These are phyloP conservation scores for Cladosporium halotolerans DNA, from an alignment of 2,329 filamentous ascomycete species.

Conservation along the genomic window DNA sequence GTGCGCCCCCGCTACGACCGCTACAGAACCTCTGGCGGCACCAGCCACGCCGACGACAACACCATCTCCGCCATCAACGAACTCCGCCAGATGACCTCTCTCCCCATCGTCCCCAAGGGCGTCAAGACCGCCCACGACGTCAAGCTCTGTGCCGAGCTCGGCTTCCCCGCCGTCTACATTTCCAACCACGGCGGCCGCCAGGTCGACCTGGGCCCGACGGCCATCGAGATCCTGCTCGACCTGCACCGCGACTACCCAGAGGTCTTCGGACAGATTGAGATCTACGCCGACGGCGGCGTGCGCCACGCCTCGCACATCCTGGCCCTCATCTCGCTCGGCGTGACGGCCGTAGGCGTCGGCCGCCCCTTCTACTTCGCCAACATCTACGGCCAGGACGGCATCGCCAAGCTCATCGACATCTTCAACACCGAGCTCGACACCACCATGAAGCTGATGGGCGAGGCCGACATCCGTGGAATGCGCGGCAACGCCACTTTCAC, in stretches of 20 bases:
- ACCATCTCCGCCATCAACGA: constrained; percentile 32
- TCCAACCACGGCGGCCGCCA: constrained; percentile 70
- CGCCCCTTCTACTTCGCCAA: constrained; percentile 55
- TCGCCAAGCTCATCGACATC: constrained; percentile 40
- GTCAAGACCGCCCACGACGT: constrained; percentile 64
- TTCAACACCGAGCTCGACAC: constrained; percentile 55
- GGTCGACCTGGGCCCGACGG: constrained; percentile 49
- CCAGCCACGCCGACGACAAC: constrained; percentile 28
- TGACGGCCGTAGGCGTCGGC: constrained; percentile 56
- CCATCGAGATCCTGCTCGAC: constrained; percentile 56
- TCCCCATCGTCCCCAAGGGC: constrained; percentile 53
- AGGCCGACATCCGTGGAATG: constrained; percentile 14
- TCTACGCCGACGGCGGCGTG: constrained; percentile 60
- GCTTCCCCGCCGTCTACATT: constrained; percentile 61
- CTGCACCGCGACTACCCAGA: constrained; percentile 54
- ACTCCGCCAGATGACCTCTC: constrained; percentile 30
- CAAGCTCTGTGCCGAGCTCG: constrained; percentile 51
- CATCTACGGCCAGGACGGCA: constrained; percentile 53
- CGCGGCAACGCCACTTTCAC: constrained; percentile 19
- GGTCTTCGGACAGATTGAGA: constrained; percentile 47
- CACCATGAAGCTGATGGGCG: constrained; percentile 58
- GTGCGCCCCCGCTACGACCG: constrained; percentile 33
- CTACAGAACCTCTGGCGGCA: constrained; percentile 26
- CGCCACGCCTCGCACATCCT: constrained; percentile 61
- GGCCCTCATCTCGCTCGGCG: constrained; percentile 61